Conservation (phyloP, 257 asterid genomes). For the Apocynum venetum region DNA sequence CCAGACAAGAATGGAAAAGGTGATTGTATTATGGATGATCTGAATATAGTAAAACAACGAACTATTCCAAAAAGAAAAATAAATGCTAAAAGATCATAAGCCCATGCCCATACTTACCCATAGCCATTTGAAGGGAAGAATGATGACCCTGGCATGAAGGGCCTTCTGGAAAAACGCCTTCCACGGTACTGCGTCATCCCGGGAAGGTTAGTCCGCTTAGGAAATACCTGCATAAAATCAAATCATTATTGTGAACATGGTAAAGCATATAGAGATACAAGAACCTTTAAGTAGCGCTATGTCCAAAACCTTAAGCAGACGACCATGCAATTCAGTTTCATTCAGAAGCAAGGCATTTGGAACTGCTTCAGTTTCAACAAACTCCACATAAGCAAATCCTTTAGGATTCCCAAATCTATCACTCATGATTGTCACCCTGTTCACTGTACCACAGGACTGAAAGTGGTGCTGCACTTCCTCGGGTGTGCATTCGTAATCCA, state of each 20-base stretch:
- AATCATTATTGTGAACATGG: constrained; percentile 1
- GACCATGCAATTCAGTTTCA: constrained; percentile 51
- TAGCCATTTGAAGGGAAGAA: constrained; percentile 33
- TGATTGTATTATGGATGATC: background rate
- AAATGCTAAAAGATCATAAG: background rate
- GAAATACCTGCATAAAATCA: constrained; percentile 40
- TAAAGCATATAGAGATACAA: background rate
- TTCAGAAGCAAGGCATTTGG: constrained; percentile 39
- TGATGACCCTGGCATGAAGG: constrained; percentile 35
- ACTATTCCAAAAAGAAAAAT: background rate
- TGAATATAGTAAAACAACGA: background rate
- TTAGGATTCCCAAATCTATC: constrained; percentile 49
- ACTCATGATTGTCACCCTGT: constrained; percentile 47
- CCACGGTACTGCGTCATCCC: constrained; percentile 53
- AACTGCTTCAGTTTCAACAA: constrained; percentile 44
- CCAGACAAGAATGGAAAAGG: background rate
- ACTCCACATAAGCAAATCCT: constrained; percentile 56
- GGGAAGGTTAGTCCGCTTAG: constrained; percentile 58
- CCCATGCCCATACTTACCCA: constrained; percentile 33
- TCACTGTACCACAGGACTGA: constrained; percentile 48
- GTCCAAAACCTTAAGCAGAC: constrained; percentile 42
- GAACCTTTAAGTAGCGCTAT: constrained; percentile 1
- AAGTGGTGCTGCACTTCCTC: constrained; percentile 61
- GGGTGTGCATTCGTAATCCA: constrained; percentile 47
- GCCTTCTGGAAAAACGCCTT: constrained; percentile 39